These are phyloP conservation scores for Tricholoma sp. DNA, from an alignment of 768 basidiomycete genomes.

Conservation along the genomic window DNA sequence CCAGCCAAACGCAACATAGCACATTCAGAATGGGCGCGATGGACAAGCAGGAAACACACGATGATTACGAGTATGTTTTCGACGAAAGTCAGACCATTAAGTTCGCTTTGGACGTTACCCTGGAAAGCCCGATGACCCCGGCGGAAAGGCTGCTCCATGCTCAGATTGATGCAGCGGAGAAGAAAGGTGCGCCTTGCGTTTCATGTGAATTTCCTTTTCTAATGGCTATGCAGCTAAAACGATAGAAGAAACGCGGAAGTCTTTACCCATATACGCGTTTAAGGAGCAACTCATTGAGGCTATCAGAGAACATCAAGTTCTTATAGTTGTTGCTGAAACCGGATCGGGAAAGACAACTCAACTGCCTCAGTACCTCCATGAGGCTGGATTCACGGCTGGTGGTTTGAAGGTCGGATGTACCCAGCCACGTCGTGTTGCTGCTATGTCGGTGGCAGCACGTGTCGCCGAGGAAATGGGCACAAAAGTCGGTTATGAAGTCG, in stretches of 20 bases:
- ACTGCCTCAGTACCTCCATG: constrained; percentile 95
- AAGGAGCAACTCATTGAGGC: constrained; percentile 87
- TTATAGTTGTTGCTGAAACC: constrained; percentile 97
- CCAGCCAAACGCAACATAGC: constrained; percentile 82
- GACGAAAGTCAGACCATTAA: constrained; percentile 97
- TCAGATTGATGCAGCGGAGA: constrained; percentile 90
- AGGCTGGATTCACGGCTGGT: constrained; percentile 88
- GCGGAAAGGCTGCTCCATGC: constrained; percentile 81
- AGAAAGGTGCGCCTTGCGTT: constrained; percentile 56
- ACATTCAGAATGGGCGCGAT: constrained; percentile 88
- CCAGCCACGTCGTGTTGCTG: constrained; percentile 96
- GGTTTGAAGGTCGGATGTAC: constrained; percentile 94
- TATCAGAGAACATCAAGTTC: constrained; percentile 85
- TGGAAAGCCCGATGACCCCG: constrained; percentile 58
- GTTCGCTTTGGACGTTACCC: constrained; percentile 81
- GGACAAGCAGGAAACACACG: constrained; percentile 79
- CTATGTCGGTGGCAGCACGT: constrained; percentile 98
- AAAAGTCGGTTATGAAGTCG: constrained; percentile 96
- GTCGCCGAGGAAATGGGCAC: constrained; percentile 99
- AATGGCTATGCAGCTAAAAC: constrained; percentile 52
- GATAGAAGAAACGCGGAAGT: constrained; percentile 93
- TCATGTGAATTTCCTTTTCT: neutral
- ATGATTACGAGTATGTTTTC: constrained; percentile 95
- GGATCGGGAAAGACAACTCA: constrained; percentile 99
- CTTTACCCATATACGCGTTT: constrained; percentile 85